Conservation (phyloP, 2,329 filamentous ascomycete genomes). For the Mollisiaceae sp. region DNA sequence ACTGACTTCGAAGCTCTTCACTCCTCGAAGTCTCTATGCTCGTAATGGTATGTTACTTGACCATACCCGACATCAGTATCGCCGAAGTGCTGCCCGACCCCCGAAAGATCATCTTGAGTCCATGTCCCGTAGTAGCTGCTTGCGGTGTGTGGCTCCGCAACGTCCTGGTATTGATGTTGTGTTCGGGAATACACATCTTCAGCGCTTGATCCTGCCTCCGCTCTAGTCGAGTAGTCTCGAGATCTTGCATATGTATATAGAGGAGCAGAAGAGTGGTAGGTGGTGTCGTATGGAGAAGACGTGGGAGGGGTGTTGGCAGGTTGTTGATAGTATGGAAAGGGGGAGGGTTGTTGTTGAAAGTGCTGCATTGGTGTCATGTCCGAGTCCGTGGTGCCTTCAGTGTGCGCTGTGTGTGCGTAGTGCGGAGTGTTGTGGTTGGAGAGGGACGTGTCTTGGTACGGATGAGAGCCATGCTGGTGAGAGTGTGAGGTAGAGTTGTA, state of each 20-base stretch:
- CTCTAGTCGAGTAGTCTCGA: background rate
- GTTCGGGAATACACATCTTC: background rate
- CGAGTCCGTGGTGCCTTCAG: background rate
- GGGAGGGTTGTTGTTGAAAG: background rate
- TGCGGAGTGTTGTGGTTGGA: background rate
- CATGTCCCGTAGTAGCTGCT: background rate
- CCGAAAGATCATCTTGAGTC: background rate
- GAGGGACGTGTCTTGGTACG: background rate
- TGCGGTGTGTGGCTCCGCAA: too few relatives aligned
- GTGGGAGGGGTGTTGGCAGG: background rate
- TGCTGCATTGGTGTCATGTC: background rate
- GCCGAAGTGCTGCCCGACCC: background rate
- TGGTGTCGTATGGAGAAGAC: background rate
- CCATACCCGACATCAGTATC: background rate
- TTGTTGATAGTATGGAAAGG: constrained; percentile 3
- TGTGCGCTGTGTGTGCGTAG: background rate
- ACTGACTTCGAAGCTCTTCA: background rate
- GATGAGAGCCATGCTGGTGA: background rate
- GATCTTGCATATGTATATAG: background rate
- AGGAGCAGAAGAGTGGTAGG: background rate
- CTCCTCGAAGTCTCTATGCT: background rate
- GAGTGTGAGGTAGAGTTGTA: background rate
- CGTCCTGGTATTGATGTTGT: background rate
- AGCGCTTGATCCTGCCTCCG: background rate
- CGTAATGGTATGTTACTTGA: background rate